phyloP scores from a whole-genome alignment of 148 eudicot genomes.

The Persicaria maculosa region DNA sequence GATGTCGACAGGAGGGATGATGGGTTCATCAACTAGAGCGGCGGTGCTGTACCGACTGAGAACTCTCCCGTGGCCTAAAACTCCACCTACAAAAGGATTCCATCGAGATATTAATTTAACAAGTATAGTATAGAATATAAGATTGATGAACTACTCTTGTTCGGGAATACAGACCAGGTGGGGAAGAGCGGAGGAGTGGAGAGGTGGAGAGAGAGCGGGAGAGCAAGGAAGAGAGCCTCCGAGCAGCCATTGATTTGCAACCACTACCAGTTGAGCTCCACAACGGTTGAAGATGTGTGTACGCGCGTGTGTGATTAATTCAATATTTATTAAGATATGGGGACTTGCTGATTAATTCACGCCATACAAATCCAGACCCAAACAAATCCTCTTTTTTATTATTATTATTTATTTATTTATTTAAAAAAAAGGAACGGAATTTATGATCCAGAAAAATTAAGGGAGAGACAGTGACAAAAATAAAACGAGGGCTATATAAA shows the following conservation, averaged over 20 bases:
- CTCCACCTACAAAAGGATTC: slow-evolving; percentile 36
- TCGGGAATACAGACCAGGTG: slow-evolving; percentile 1
- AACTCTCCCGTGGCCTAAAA: slow-evolving; percentile 27
- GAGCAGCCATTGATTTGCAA: slow-evolving; percentile 38
- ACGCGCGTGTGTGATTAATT: neutral
- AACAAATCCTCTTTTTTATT: neutral
- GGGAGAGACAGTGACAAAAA: no score
- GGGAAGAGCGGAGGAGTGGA: slow-evolving; percentile 14
- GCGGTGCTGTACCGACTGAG: slow-evolving; percentile 52
- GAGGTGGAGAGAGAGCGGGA: slow-evolving; percentile 44
- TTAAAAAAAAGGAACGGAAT: no score
- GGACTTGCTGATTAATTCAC: neutral
- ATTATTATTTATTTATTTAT: no score
- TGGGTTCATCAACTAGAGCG: slow-evolving; percentile 55
- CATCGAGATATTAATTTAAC: no score
- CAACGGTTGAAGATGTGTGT: neutral
- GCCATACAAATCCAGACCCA: neutral
- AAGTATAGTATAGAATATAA: no score
- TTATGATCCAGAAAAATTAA: no score
- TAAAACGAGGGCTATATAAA: no score
- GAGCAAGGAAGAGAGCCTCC: slow-evolving; percentile 52
- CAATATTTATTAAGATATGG: neutral
- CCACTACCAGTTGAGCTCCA: no score
- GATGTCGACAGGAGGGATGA: slow-evolving; percentile 61
- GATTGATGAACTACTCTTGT: no score